These are phyloP conservation scores for Blastobotrys indianensis DNA, from an alignment of 1,139 yeast genomes.

Conservation along the genomic window DNA sequence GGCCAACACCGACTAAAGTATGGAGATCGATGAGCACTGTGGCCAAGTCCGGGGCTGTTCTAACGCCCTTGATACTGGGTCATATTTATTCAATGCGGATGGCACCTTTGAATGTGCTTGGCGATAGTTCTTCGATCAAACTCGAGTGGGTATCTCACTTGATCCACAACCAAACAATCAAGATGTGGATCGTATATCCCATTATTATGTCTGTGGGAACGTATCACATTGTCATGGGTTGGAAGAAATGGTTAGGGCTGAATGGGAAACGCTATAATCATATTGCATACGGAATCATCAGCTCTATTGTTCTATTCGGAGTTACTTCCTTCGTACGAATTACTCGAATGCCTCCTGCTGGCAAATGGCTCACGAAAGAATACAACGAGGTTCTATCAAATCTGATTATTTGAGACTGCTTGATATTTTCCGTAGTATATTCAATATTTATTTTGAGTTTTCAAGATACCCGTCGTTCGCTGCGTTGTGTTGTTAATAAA, in stretches of 20 bases:
- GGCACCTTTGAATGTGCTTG: constrained; percentile 50
- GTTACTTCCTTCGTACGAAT: constrained; percentile 17
- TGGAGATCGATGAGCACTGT: constrained; percentile 41
- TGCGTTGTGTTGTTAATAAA: too few species aligned
- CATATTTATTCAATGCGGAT: constrained; percentile 49
- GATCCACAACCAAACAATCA: constrained; percentile 24
- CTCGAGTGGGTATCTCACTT: constrained; percentile 50
- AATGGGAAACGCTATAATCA: constrained; percentile 11
- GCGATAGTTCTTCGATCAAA: constrained; percentile 56
- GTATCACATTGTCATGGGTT: constrained; percentile 42
- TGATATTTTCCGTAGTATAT: too few species aligned
- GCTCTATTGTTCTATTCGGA: background rate
- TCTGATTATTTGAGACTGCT: too few species aligned
- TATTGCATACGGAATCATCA: background rate
- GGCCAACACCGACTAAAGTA: constrained; percentile 17
- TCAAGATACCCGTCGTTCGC: too few species aligned
- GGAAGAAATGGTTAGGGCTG: constrained; percentile 32
- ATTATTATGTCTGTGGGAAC: constrained; percentile 30
- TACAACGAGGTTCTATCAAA: constrained; percentile 13
- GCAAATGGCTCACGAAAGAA: constrained; percentile 24
- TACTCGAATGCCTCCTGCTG: constrained; percentile 16
- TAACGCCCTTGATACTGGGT: constrained; percentile 41
- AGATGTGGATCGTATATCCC: constrained; percentile 29
- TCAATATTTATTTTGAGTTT: too few species aligned
- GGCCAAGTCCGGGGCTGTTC: constrained; percentile 54